phyloP scores from a whole-genome alignment of 805 yeast species.

The Pichia kluyveri region DNA sequence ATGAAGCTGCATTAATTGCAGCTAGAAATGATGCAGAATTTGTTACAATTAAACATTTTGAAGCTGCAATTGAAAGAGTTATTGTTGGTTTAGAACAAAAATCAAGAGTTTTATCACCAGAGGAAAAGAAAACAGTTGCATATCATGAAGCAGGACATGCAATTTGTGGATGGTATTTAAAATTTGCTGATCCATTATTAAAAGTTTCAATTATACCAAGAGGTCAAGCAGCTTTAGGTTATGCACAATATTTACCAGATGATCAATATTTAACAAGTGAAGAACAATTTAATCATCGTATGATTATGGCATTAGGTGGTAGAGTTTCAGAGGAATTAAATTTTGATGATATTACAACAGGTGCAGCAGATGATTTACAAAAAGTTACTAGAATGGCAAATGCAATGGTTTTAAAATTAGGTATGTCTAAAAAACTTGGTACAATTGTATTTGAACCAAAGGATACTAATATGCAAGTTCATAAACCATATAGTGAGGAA shows the following conservation, averaged over 20 bases:
- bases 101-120: constrained; percentile 70
- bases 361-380: constrained; percentile 94
- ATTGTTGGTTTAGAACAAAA: constrained; percentile 94
- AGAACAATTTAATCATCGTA: constrained; percentile 70
- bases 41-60: constrained; percentile 77
- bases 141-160: constrained; percentile 99
- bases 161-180: constrained; percentile 91
- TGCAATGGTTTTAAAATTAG: constrained; percentile 84
- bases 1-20: constrained; percentile 95
- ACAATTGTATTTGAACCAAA: constrained; percentile 67
- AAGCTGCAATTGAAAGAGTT: constrained; percentile 93
- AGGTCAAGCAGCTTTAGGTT: constrained; percentile 95
- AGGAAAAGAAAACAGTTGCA: constrained; percentile 86
- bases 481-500: constrained; percentile 81
- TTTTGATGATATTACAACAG: constrained; percentile 86
- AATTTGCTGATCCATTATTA: constrained; percentile 84
- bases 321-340: constrained; percentile 93
- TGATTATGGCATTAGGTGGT: constrained; percentile 97
- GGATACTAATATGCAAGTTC: constrained; percentile 39
- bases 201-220: constrained; percentile 96
- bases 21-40: constrained; percentile 71
- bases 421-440: constrained; percentile 89
- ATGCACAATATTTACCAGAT: constrained; percentile 94
- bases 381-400: constrained; percentile 92
- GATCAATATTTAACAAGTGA: constrained; percentile 74